Evolutionary conservation across 176 grass and related monocot species (phyloP).

Genomic region (Oryza meridionalis): DNA sequence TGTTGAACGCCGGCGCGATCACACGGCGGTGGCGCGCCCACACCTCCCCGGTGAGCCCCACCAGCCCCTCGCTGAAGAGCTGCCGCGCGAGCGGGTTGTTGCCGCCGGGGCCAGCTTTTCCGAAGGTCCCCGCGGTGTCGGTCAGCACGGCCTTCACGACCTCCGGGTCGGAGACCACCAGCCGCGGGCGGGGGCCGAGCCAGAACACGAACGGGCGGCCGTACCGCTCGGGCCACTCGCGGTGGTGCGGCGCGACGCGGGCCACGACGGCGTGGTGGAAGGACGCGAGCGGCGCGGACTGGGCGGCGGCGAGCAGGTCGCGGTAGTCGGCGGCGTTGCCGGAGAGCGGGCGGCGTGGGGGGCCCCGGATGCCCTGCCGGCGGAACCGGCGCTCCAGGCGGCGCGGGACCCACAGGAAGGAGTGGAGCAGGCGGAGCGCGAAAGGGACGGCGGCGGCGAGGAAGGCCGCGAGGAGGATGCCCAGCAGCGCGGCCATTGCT

Average conservation of each 20-base stretch:
- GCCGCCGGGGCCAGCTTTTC: conserved; percentile 17
- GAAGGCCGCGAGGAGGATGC: conserved; percentile 1
- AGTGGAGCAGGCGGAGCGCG: conserved; percentile 43
- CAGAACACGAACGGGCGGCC: conserved; percentile 70
- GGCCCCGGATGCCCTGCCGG: conserved; percentile 58
- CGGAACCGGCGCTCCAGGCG: conserved; percentile 46
- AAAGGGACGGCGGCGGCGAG: conserved; percentile 30
- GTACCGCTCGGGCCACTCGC: conserved; percentile 54
- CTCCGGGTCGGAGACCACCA: conserved; percentile 60
- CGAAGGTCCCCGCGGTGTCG: conserved; percentile 59
- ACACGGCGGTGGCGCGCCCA: conserved; percentile 74
- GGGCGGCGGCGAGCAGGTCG: conserved; percentile 31
- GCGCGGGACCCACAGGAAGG: conserved; percentile 55
- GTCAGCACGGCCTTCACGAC: conserved; percentile 55
- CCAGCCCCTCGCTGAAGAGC: conserved; percentile 63
- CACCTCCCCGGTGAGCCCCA: conserved; percentile 51
- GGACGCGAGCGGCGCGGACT: conserved; percentile 52
- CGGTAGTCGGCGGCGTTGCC: conserved; percentile 53
- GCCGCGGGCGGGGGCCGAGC: conserved; percentile 59
- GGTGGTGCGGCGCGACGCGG: conserved; percentile 59
- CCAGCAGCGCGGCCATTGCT: conserved; percentile 34
- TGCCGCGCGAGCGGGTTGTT: conserved; percentile 59
- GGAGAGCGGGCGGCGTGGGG: conserved; percentile 49
- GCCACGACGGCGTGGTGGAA: conserved; percentile 60
- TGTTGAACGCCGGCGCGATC: conserved; percentile 79